Evolutionary conservation across 352 stramenopile species (phyloP), one percentile per base, ranked within the genome.

Genomic region (Chrysophaeum taylorii): DNA sequence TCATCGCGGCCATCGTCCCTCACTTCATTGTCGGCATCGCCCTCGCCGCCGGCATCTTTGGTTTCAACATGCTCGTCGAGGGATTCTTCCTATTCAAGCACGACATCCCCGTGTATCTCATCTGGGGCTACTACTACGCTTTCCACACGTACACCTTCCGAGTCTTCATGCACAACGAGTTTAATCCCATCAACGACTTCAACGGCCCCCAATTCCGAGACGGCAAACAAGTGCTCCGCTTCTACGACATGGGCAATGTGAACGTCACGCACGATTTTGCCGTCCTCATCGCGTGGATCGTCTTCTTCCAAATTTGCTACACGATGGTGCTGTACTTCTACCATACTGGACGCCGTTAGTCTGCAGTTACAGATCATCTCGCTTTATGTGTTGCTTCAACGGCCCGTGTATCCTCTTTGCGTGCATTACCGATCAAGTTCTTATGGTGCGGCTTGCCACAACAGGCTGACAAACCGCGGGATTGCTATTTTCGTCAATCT

Each of bases 71-170:
- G 82, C 81, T 91, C 18, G 89, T 83, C 61, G 84, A 91, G 72
- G 87, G 86, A n/a, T 92, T 92, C 76, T 87, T 92, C 78, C 81
- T 92, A 52, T 79, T 84, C 15, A 79, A 72, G 36, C 53, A 74
- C 33, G 70, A 76, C 43, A 92, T 93, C 66, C 85, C 85, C 0
- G 50, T 70, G 35, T 89, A 87, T 76, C 88, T 87, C 79, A 82
- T 80, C 41, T 93, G 87, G 87, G 79, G 79, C 43, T 89, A 92
- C 78, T 91, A 92, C 77, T 72, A 91, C 43, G 82, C 83, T 2
- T 92, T 93, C 76, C 87, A 92, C 78, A 89, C 86, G 29, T 93
- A 92, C 73, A 82, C 79, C 64, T 91, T 93, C 75, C 74, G 89
- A 75, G 78, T 78, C 16, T 89, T 93, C 79, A 89, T 93, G 84